Evolutionary conservation across 768 basidiomycete species (phyloP).

Genomic region (Serendipita sp.): DNA sequence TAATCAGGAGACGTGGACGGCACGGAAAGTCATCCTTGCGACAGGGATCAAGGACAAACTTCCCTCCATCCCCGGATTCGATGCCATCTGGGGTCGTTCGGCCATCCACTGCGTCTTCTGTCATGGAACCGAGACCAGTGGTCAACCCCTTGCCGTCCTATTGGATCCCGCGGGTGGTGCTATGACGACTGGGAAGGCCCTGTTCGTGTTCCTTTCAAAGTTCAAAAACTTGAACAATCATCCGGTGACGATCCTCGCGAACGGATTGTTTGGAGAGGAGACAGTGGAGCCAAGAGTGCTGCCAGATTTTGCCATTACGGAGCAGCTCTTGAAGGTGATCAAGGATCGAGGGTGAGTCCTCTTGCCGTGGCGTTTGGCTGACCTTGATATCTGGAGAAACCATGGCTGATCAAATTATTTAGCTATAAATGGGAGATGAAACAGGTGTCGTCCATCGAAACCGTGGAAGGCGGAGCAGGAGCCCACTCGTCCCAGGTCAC

Average conservation of each 20-base stretch:
- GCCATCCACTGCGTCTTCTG: neutral
- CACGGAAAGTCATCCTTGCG: neutral
- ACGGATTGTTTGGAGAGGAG: neutral
- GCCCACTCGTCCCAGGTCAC: neutral
- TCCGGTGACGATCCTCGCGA: neutral
- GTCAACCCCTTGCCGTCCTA: neutral
- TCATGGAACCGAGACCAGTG: neutral
- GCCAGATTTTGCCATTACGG: neutral
- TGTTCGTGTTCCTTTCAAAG: neutral
- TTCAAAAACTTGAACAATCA: neutral
- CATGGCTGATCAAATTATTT: neutral
- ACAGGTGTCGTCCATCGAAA: neutral
- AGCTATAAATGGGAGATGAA: neutral
- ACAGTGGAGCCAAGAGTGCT: neutral
- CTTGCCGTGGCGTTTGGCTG: too few relatives aligned
- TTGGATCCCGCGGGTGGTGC: neutral
- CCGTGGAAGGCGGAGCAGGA: neutral
- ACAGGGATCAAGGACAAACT: neutral
- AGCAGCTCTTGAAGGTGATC: neutral
- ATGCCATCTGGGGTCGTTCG: neutral
- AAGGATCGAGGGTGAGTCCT: neutral
- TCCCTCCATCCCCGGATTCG: neutral
- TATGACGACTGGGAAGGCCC: neutral
- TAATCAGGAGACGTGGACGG: neutral
- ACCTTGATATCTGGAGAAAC: too few relatives aligned